Evolutionary conservation across 768 basidiomycete genomes (phyloP).

Genomic region (Suillus subaureus): DNA sequence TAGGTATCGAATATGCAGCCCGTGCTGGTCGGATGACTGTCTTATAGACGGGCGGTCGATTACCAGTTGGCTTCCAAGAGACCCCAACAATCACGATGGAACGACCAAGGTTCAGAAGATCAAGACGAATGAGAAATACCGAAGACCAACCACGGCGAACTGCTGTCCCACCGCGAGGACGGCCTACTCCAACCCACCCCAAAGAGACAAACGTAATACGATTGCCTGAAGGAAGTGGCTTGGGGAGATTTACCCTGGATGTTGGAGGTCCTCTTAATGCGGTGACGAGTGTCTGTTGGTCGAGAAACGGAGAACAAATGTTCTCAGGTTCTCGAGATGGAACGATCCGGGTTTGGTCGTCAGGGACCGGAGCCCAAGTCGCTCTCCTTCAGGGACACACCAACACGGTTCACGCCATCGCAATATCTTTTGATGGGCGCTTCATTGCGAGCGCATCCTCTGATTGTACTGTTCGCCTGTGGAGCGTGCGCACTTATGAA

Average conservation of each 20-base stretch:
- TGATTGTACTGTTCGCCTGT: slow-evolving; percentile 33
- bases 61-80: neutral
- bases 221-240: slow-evolving; percentile 97
- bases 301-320: slow-evolving; percentile 20
- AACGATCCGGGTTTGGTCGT: slow-evolving; percentile 34
- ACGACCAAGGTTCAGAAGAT: slow-evolving; percentile 1
- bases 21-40: neutral
- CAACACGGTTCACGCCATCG: slow-evolving; percentile 27
- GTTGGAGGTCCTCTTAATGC: slow-evolving; percentile 3
- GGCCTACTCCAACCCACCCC: slow-evolving; percentile 5
- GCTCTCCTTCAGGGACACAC: slow-evolving; percentile 24
- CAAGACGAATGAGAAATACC: slow-evolving; percentile 4
- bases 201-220: slow-evolving; percentile 8
- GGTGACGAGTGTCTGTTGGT: slow-evolving; percentile 8
- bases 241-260: slow-evolving; percentile 92
- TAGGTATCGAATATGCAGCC: neutral
- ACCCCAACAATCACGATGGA: slow-evolving; percentile 7
- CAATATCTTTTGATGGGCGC: slow-evolving; percentile 32
- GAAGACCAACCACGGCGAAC: slow-evolving; percentile 5
- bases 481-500: slow-evolving; percentile 24
- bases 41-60: slow-evolving; percentile 4
- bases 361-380: slow-evolving; percentile 18
- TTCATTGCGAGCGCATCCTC: slow-evolving; percentile 34
- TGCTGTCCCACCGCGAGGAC: slow-evolving; percentile 1
- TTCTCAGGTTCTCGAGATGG: slow-evolving; percentile 35